Base-by-base conservation (phyloP, 2,329 filamentous ascomycete genomes). In the Penicillium occitanis region DNA sequence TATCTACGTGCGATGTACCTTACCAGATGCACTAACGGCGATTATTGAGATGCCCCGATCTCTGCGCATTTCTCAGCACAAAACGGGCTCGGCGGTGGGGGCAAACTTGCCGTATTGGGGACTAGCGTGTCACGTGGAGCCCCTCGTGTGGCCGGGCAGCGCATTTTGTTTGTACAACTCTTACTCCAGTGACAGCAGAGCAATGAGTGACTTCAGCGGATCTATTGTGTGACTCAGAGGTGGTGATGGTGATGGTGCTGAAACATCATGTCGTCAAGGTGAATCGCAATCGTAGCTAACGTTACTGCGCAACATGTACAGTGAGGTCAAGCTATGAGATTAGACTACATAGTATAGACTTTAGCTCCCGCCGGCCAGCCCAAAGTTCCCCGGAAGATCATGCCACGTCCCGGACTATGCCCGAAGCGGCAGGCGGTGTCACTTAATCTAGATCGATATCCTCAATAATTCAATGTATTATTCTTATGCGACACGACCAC, bases 21-120 rank as follows among this genome's bases (percentile, higher is more conserved):
- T 13, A 25, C 3, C 30, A 37, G 30, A 35, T 19, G 33, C 19
- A 57, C 33, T 4, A 37, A 57, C 51, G 30, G 28, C 28, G 8
- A 35, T 37, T 19, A 17, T 33, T 13, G 8, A 57, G 17, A 57
- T 33, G 19, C n/a, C 50, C 48, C 22, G 53, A 25, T 25, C 28
- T 7, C 50, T 48, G 73, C 73, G 73, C 71, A 74, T 50, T 72
- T 71, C 67, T 69, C 69, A 74, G 71, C 69, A 73, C 72, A 68
- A 67, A 28, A 51, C 19, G 25, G 57, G 53, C 50, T 63, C 64
- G 60, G 53, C 42, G 30, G 50, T 65, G 67, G 69, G 66, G 63
- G 65, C 64, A 46, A 22, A 60, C 50, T 50, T 62, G 59, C 57
- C 66, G 66, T 19, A 35, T 66, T 69, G 17, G 19, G 68, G 67